Base-by-base conservation (phyloP, 331 rosid genomes). In the Cydonia oblonga region DNA sequence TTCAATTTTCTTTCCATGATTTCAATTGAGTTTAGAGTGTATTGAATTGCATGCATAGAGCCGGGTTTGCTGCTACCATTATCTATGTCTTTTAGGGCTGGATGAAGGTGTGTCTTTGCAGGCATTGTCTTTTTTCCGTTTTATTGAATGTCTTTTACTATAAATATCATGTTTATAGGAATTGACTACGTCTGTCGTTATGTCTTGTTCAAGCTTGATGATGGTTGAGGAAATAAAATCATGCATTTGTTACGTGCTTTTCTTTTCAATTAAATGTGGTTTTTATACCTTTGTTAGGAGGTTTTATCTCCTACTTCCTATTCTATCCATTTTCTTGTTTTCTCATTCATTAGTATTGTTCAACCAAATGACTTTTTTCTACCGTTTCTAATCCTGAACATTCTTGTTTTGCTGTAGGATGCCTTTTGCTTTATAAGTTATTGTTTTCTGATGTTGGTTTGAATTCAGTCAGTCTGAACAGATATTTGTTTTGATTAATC, bases 401-500 rank as follows among this genome's bases (percentile, higher is more conserved):
- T 38, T 38, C 42, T 38, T 38, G 13, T 38, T 35, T 38, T 38
- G 13, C 42, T 20, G 54, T 65, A 12, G 54, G 74, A 60, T 20
- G 73, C 64, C 20, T 52, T 52, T 54, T 7, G 12, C 12, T 64
- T 32, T 20, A 25, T 33, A 18, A 49, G 11, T 9, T 35, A 19
- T 6, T 69, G 10, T n/a, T 25, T 29, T 70, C 20, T 42, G 20
- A 28, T 52, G 11, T 40, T 35, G 61, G 33, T 23, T 59, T 16
- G 19, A 24, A 5, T 59, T 59, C 9, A 11, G 64, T 59, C 64
- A 2, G 11, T 24, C 64, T 59, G n/a, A 58, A 59, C 64, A 25
- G 11, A n/a, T 69, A 11, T 52, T n/a, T 62, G 23, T 65, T 58
- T 71, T 75, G 71, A 15, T 25, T 69, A 69, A 56, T 75, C 53